Base-by-base conservation (phyloP, 805 yeast genomes). In the Lipomyces japonicus region DNA sequence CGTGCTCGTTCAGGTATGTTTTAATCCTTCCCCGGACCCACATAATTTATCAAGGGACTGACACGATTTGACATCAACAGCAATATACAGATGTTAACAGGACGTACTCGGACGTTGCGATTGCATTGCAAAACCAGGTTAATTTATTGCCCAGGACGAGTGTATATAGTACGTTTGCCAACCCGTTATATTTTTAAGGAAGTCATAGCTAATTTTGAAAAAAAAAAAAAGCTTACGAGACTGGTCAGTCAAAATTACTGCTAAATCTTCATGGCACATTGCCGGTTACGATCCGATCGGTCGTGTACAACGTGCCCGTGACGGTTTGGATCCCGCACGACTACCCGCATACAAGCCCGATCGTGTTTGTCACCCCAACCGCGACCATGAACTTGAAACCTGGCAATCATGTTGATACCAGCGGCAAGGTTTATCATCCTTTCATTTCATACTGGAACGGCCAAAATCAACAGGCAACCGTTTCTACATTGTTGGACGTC, bases 281-380 rank as follows among this genome's bases (percentile, higher is more conserved):
- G 3, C 74, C 75, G 2, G 63, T 68, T 0, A 37, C 57, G 3
- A 64, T 67, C 10, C 59, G 58, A 12, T 64, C 65, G 1, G 49
- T 60, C 0, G 59, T 61, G 0, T 70, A 73, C 55, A 66, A 69
- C n/a, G 67, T 78, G 16, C 90, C 89, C 0, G 61, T 88, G 10
- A 80, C 80, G 46, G 65, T 89, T 3, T 88, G 95, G 95, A 61
- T 90, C 3, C 95, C 95, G 0, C 73, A 75, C 24, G 71, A 73
- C 22, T 89, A 85, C 58, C 96, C 96, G 0, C 58, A 61, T n/a
- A 71, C 68, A 2, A 74, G 82, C 1, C 97, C 97, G 0, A 59
- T 79, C n/a, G 75, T 80, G 0, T 84, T 73, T 61, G 77, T 89
- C 9, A 72, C 75, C 19, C 80, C 83, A 1, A 74, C 80, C n/a